Base-by-base conservation (phyloP, 1,139 yeast genomes). In the Zygoascus sp. region DNA sequence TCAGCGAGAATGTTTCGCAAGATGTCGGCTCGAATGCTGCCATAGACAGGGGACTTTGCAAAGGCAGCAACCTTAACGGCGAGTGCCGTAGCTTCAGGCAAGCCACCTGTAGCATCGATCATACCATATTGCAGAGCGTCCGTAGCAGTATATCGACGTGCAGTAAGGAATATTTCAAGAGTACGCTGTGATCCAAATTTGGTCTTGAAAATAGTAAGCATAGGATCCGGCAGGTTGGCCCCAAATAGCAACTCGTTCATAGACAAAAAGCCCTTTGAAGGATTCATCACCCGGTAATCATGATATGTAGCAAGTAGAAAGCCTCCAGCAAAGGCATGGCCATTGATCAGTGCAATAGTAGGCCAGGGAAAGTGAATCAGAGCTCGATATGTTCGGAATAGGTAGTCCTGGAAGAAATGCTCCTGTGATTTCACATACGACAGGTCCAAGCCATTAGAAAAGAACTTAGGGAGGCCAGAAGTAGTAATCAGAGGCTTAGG, bases 321-420 rank as follows among this genome's bases (percentile, higher is more conserved):
- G 1, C 70, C 72, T 2, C 69, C 72, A 1, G 72, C 72, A 54
- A 68, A 68, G 4, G 66, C 69, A 49, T 68, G 72, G 35, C 72
- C 72, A 47, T 66, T 67, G 42, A 67, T 56, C 27, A 60, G 50
- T 4, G 72, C 72, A 22, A 68, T 56, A 2, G 70, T 65, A 3
- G 72, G 72, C 61, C 66, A 62, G 8, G 72, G 72, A 52, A 62
- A 68, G 52, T 60, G 63, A 37, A 67, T 50, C 25, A 65, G 50
- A 4, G 61, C 59, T 23, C 61, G 53, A 62, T 66, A 58, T 32
- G 65, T 49, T 17, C 65, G 61, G 53, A 62, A 65, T 53, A 62
- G 62, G 30, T 53, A 46, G 34, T 59, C 53, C 20, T 54, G 58
- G 53, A 65, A 67, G 54, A 68, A 68, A 30, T 58, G 59, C 2